Evolutionary conservation across 2,329 filamentous ascomycete genomes (phyloP).

Genomic region (Botryosphaeria agaves): DNA sequence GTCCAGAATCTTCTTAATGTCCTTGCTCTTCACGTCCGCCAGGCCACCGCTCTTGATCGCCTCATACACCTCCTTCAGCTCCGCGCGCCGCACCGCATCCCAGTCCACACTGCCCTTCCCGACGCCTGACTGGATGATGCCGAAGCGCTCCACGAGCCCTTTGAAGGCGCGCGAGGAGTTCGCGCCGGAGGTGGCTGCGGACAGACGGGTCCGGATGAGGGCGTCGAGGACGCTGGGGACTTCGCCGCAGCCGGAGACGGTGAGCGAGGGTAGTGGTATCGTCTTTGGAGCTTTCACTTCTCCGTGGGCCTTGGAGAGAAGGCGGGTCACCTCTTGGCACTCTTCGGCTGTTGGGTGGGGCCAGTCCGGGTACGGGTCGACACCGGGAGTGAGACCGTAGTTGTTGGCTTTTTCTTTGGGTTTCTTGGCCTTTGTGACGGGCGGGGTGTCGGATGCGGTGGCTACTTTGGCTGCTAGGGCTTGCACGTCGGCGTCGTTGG

Average conservation of each 20-base stretch:
- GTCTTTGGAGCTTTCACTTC: constrained; percentile 44
- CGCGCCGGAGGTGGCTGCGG: constrained; percentile 39
- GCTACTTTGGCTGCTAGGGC: constrained; percentile 12
- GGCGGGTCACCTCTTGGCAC: constrained; percentile 48
- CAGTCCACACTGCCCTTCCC: constrained; percentile 60
- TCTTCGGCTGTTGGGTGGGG: constrained; percentile 46
- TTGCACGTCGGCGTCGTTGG: constrained; percentile 5
- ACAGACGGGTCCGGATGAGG: constrained; percentile 43
- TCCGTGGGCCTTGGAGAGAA: constrained; percentile 51
- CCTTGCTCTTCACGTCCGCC: constrained; percentile 49
- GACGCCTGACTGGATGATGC: constrained; percentile 41
- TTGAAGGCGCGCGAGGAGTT: constrained; percentile 51
- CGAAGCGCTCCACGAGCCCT: constrained; percentile 47
- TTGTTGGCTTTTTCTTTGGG: constrained; percentile 17
- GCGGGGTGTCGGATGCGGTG: not conserved
- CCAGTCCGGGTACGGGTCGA: constrained; percentile 52
- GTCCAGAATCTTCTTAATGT: constrained; percentile 58
- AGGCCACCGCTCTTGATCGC: constrained; percentile 57
- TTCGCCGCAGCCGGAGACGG: constrained; percentile 53
- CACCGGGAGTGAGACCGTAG: constrained; percentile 28
- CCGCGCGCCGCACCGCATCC: constrained; percentile 47
- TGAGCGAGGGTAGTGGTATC: constrained; percentile 52
- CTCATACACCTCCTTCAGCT: constrained; percentile 43
- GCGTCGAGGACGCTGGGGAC: constrained; percentile 48
- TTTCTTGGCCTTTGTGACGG: constrained; percentile 16